These are phyloP conservation scores for Alternaria brassicae DNA, from an alignment of 2,329 filamentous ascomycete species.

Conservation along the genomic window DNA sequence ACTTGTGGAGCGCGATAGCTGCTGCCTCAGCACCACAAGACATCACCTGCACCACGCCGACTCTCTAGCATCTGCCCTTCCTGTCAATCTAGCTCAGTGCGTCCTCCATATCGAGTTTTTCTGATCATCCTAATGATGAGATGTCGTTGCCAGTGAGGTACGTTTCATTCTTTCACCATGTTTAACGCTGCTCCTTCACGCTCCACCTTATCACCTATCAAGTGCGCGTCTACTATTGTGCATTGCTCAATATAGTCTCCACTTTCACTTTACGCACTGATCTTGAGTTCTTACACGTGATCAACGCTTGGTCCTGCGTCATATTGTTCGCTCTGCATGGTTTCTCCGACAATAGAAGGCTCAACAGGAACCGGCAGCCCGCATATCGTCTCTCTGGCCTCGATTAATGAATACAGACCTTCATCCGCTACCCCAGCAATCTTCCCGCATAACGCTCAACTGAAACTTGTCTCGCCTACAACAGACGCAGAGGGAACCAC, in stretches of 20 bases:
- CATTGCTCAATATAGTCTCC: background rate
- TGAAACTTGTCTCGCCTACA: background rate
- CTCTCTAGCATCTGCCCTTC: background rate
- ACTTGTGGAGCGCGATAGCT: background rate
- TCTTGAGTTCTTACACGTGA: background rate
- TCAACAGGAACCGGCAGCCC: background rate
- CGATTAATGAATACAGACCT: conserved; percentile 9
- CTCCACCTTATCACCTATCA: background rate
- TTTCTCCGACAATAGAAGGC: background rate
- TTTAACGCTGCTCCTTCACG: background rate
- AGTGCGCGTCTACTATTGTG: conserved; percentile 1
- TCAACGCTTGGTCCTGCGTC: background rate
- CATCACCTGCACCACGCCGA: background rate
- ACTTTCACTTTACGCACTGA: background rate
- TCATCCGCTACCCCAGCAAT: conserved; percentile 4
- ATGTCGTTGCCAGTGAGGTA: conserved; percentile 42
- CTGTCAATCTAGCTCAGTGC: background rate
- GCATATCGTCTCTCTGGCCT: background rate
- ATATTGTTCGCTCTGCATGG: background rate
- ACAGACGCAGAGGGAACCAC: background rate
- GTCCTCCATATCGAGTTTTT: background rate
- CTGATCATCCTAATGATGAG: background rate
- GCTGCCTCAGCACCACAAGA: conserved; percentile 1
- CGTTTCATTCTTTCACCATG: conserved; percentile 13
- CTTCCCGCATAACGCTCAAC: background rate